These are phyloP conservation scores for Drechslerella stenobrocha DNA, from an alignment of 2,329 filamentous ascomycete species.

Conservation along the genomic window DNA sequence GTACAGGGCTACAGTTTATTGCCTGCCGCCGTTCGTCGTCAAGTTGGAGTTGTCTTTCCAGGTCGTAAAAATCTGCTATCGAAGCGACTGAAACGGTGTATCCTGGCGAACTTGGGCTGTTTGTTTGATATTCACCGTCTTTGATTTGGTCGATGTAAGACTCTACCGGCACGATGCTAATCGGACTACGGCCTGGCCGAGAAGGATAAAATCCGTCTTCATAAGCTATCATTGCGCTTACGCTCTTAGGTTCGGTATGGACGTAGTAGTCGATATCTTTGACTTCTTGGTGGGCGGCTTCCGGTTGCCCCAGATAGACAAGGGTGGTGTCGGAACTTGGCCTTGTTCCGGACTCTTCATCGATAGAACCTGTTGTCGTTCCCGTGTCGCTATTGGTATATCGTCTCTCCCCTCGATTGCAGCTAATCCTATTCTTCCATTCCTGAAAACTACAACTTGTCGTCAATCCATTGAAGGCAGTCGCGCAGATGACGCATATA, in stretches of 20 bases:
- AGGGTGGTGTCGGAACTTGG: conserved; percentile 33
- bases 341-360: conserved; percentile 14
- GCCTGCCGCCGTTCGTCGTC: conserved; percentile 42
- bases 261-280: neutral
- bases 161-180: conserved; percentile 14
- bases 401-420: conserved; percentile 2
- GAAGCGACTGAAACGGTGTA: conserved; percentile 45
- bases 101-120: conserved; percentile 33
- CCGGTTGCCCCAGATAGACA: neutral
- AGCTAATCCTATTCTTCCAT: conserved; percentile 11
- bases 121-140: conserved; percentile 32
- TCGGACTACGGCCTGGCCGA: neutral
- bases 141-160: conserved; percentile 21
- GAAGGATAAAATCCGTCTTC: conserved; percentile 17
- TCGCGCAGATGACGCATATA: conserved; percentile 29
- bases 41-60: conserved; percentile 43
- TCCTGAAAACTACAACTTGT: neutral
- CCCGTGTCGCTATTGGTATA: conserved; percentile 27
- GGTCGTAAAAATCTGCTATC: conserved; percentile 40
- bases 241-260: conserved; percentile 3
- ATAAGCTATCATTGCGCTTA: conserved; percentile 22
- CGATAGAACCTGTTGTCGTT: conserved; percentile 12
- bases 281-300: neutral
- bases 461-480: conserved; percentile 14
- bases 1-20: conserved; percentile 36